phyloP scores from a whole-genome alignment of 1,284 basidiomycete genomes.

The Laetiporus sulphureus region DNA sequence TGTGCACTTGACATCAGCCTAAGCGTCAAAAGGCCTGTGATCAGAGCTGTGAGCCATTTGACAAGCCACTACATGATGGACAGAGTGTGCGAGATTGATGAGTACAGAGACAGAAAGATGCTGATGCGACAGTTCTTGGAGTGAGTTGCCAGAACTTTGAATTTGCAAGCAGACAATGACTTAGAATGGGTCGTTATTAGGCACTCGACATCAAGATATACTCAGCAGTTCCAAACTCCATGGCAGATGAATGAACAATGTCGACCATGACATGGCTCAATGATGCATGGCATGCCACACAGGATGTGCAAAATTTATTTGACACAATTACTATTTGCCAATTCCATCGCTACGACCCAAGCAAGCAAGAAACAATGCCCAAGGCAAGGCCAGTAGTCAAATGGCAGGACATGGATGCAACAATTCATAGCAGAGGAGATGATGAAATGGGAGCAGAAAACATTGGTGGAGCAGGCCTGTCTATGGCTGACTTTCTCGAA shows the following conservation, averaged over 20 bases:
- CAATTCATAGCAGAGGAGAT: no score
- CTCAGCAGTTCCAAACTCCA: neutral
- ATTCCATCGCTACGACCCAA: neutral
- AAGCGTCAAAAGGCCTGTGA: neutral
- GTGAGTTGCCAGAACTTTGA: neutral
- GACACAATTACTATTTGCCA: neutral
- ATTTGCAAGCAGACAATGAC: neutral
- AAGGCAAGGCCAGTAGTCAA: no score
- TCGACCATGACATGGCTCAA: neutral
- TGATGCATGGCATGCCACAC: neutral
- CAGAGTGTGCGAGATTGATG: neutral
- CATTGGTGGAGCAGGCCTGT: no score
- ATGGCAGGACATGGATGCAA: no score
- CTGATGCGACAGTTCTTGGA: neutral
- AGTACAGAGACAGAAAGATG: neutral
- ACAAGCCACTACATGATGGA: neutral
- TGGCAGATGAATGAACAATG: neutral
- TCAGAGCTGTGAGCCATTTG: neutral
- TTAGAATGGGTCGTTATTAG: neutral
- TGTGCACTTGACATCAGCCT: neutral
- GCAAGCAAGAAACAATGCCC: no score
- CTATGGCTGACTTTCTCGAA: no score
- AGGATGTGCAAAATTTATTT: neutral
- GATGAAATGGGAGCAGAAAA: no score
- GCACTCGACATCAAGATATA: slow-evolving; percentile 1